phyloP scores from a whole-genome alignment of 257 asterid genomes.

The Gentiana macrophylla region DNA sequence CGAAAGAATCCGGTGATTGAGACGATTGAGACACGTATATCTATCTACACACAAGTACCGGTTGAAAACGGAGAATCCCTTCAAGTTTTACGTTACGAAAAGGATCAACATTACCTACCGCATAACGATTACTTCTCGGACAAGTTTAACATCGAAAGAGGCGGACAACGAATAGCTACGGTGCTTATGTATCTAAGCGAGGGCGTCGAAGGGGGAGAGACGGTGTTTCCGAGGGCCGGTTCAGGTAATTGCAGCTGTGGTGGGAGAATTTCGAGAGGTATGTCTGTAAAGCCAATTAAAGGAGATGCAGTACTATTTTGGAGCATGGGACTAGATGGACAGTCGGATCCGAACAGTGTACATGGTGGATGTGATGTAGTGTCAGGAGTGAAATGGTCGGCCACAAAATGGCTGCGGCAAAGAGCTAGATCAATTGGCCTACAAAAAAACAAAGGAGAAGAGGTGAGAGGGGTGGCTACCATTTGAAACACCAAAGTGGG shows the following conservation, averaged over 20 bases:
- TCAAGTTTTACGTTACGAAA: constrained; percentile 79
- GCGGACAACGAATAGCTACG: constrained; percentile 71
- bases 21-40: constrained; percentile 82
- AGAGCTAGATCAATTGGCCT: constrained; percentile 1
- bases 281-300: constrained; percentile 65
- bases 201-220: constrained; percentile 73
- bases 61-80: constrained; percentile 80
- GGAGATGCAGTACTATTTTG: constrained; percentile 92
- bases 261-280: constrained; percentile 53
- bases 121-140: constrained; percentile 87
- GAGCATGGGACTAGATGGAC: constrained; percentile 92
- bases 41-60: constrained; percentile 74
- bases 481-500: too few relatives aligned
- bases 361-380: constrained; percentile 85
- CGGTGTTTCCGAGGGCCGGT: constrained; percentile 69
- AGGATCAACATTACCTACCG: constrained; percentile 60
- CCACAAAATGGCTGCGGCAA: constrained; percentile 94
- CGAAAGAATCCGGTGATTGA: background rate
- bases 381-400: constrained; percentile 88
- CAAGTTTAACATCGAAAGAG: constrained; percentile 47
- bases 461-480: too few relatives aligned
- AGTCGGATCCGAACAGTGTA: constrained; percentile 56
- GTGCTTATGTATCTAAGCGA: constrained; percentile 63
- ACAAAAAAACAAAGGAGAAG: too few relatives aligned
- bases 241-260: constrained; percentile 74